Percentiles rank a stretch among this genome's conserved stretches.
Evolutionary conservation across 73 alveolate genomes (phyloP).

Genomic region (Vitrella brassicaformis): DNA sequence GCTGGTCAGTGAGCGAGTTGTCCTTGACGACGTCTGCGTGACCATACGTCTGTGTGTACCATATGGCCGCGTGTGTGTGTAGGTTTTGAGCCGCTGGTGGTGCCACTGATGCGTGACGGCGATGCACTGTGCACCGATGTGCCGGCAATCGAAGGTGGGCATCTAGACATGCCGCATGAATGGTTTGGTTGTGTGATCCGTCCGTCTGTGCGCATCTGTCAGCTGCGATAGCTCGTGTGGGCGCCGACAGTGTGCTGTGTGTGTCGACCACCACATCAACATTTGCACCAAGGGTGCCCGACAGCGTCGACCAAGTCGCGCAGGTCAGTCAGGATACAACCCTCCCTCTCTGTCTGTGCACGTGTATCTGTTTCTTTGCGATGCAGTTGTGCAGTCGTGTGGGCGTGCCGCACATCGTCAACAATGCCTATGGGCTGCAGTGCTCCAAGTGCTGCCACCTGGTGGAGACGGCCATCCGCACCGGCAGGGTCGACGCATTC

Average conservation of each 20-base stretch:
- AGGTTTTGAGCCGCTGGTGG: too few relatives aligned
- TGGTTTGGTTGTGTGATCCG: too few relatives aligned
- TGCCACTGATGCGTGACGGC: slow-evolving; percentile 51
- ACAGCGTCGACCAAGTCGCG: slow-evolving; percentile 66
- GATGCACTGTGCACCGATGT: slow-evolving; percentile 70
- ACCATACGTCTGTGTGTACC: too few relatives aligned
- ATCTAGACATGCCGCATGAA: too few relatives aligned
- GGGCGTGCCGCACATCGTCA: slow-evolving; percentile 69
- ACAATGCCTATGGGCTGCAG: slow-evolving; percentile 87
- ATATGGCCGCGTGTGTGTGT: too few relatives aligned
- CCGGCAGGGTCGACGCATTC: slow-evolving; percentile 72
- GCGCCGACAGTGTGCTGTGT: slow-evolving; percentile 73
- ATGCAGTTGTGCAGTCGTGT: too few relatives aligned
- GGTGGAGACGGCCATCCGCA: background rate
- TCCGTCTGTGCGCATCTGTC: too few relatives aligned
- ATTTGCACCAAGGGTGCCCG: slow-evolving; percentile 93
- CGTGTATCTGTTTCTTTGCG: too few relatives aligned
- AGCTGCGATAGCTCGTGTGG: too few relatives aligned
- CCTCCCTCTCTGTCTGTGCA: too few relatives aligned
- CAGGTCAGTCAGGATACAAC: slow-evolving; percentile 59
- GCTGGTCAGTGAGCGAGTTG: slow-evolving; percentile 72
- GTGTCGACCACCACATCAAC: slow-evolving; percentile 80
- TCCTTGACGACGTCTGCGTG: too few relatives aligned
- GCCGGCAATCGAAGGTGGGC: slow-evolving; percentile 40
- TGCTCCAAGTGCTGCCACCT: slow-evolving; percentile 8